Base-by-base conservation (phyloP, 2,329 filamentous ascomycete genomes). In the Colletotrichum cuscutae region DNA sequence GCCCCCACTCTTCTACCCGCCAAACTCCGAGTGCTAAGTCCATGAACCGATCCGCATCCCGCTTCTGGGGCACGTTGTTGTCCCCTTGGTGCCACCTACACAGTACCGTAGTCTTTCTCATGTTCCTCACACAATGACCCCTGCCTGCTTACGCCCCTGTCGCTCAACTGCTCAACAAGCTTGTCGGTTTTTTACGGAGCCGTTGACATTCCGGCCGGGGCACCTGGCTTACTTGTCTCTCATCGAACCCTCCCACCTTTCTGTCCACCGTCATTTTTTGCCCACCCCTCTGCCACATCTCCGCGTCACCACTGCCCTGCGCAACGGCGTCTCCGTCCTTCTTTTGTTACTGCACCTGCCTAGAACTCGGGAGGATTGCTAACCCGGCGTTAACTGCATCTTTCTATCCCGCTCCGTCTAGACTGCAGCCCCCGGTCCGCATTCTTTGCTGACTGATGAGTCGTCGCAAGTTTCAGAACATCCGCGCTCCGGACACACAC, bases 11-110 rank as follows among this genome's bases (percentile, higher is more conserved):
- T 22, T 62, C 68, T 35, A 26, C 42, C 64, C 68, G 69, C 68
- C 67, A 74, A 74, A 74, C 72, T 71, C 72, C 68, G 67, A 72
- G 53, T 71, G 60, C 71, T 74, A 73, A 68, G 68, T 72, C 65
- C 67, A 61, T 65, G 71, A 66, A 70, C 70, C 65, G 65, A 53
- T 72, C 52, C 30, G 62, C 62, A 57, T 49, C 58, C 58, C 35
- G n/a, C 15, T n/a, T 49, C 64, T 30, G 52, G 59, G 59, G 65
- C 32, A 28, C 32, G 30, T 19, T 65, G 15, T 37, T 37, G 8
- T 12, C 37, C 22, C 19, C 26, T 46, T 64, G 9, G 28, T 28
- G 60, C 58, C 64, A 42, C 24, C 24, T 26, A 26, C 24, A 26
- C 24, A 26, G 24, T n/a, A n/a, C n/a, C n/a, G n/a, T 4, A 46